phyloP scores from a whole-genome alignment of 2,329 filamentous ascomycete genomes.

The Xylariaceae sp. region DNA sequence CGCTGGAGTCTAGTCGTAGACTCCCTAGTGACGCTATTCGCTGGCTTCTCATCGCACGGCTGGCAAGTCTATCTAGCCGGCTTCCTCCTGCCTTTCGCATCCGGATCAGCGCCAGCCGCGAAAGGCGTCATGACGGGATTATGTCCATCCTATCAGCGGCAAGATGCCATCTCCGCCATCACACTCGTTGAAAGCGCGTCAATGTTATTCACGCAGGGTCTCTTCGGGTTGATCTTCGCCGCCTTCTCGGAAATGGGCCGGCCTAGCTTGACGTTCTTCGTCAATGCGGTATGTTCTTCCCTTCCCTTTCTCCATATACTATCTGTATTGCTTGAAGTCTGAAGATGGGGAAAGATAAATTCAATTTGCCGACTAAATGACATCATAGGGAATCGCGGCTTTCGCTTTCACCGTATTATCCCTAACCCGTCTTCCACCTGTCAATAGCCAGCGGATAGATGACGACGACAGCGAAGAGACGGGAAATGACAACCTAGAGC shows the following conservation, averaged over 20 bases:
- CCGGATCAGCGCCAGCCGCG: slow-evolving; percentile 64
- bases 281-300: slow-evolving; percentile 53
- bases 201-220: slow-evolving; percentile 56
- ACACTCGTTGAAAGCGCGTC: slow-evolving; percentile 68
- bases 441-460: slow-evolving; percentile 41
- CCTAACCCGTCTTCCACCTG: slow-evolving; percentile 42
- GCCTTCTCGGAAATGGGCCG: slow-evolving; percentile 57
- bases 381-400: slow-evolving; percentile 49
- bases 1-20: slow-evolving; percentile 63
- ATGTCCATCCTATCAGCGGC: slow-evolving; percentile 57
- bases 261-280: slow-evolving; percentile 61
- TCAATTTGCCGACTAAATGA: slow-evolving; percentile 13
- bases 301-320: background rate
- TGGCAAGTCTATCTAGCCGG: slow-evolving; percentile 69
- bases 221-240: slow-evolving; percentile 66
- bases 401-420: slow-evolving; percentile 45
- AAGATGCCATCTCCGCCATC: slow-evolving; percentile 65
- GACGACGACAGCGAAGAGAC: slow-evolving; percentile 13
- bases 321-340: background rate
- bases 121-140: slow-evolving; percentile 73
- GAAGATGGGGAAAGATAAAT: background rate
- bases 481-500: too few species aligned
- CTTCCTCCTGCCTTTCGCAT: slow-evolving; percentile 62
- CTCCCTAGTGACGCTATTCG: slow-evolving; percentile 58
- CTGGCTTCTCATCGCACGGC: slow-evolving; percentile 56